Evolutionary conservation across 1,284 basidiomycete genomes (phyloP).

Genomic region (Trichosporon faecale): DNA sequence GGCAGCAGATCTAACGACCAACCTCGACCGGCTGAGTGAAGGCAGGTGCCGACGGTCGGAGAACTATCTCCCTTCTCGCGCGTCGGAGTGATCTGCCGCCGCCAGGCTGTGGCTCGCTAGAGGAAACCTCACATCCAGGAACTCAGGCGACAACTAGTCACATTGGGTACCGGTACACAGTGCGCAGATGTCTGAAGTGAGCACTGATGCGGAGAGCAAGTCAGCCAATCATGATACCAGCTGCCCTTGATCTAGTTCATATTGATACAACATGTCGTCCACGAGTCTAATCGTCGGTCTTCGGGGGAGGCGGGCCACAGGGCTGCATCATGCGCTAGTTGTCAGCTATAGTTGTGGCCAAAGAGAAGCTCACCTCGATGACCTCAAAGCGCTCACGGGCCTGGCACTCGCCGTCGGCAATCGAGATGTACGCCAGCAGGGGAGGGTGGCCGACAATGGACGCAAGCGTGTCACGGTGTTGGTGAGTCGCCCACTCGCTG

Average conservation of each 20-base stretch:
- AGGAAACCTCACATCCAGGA: too few relatives aligned
- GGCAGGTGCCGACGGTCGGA: too few relatives aligned
- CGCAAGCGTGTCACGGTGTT: constrained; percentile 89
- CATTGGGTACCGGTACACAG: too few relatives aligned
- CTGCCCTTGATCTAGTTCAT: background rate
- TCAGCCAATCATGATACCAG: too few relatives aligned
- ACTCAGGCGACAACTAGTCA: too few relatives aligned
- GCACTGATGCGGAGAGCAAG: background rate
- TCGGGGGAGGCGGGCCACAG: constrained; percentile 91
- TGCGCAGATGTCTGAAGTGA: too few relatives aligned
- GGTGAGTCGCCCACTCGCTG: constrained; percentile 97
- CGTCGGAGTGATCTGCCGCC: too few relatives aligned
- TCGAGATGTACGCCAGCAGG: constrained; percentile 77
- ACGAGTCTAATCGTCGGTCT: constrained; percentile 68
- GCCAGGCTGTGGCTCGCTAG: too few relatives aligned
- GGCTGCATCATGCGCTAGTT: constrained; percentile 91
- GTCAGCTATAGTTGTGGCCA: background rate
- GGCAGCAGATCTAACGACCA: too few relatives aligned
- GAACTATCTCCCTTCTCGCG: too few relatives aligned
- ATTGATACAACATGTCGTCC: constrained; percentile 21
- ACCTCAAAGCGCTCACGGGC: constrained; percentile 92
- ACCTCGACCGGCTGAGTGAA: too few relatives aligned
- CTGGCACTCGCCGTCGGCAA: constrained; percentile 88
- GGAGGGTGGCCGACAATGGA: constrained; percentile 89
- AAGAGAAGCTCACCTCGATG: constrained; percentile 71